Evolutionary conservation across 2,329 filamentous ascomycete genomes (phyloP).

Genomic region (Alternaria sp.): DNA sequence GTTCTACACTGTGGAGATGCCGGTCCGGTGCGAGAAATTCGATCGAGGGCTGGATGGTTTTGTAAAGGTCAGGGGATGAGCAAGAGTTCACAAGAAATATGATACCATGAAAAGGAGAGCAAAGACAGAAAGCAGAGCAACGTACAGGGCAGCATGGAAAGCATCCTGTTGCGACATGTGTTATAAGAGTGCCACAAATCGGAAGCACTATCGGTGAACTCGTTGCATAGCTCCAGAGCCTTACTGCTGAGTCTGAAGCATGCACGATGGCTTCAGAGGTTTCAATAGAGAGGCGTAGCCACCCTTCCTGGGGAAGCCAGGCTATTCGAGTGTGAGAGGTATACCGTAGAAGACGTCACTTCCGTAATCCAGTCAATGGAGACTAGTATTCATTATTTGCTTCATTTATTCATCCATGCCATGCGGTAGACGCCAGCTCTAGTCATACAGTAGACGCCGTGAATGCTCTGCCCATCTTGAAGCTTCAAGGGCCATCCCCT

Average conservation of each 20-base stretch:
- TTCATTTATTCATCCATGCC: constrained; percentile 28
- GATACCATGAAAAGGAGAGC: neutral
- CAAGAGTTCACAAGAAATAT: neutral
- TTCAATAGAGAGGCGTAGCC: neutral
- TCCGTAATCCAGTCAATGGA: neutral
- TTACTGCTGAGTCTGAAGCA: neutral
- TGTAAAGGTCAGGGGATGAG: constrained; percentile 64
- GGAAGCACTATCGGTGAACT: neutral
- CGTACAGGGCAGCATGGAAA: neutral
- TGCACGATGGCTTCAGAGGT: neutral
- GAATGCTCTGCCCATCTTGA: constrained; percentile 37
- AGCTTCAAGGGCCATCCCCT: constrained; percentile 7
- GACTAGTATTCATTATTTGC: constrained; percentile 19
- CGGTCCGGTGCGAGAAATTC: constrained; percentile 92
- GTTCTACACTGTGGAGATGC: constrained; percentile 98
- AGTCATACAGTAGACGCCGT: constrained; percentile 38
- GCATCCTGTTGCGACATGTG: neutral
- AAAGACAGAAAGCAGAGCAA: neutral
- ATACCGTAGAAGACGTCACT: neutral
- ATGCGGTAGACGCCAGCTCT: constrained; percentile 27
- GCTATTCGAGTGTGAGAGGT: neutral
- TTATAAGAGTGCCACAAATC: neutral
- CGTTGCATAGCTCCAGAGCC: neutral
- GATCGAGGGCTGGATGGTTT: constrained; percentile 85
- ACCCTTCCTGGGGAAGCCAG: neutral